Base-by-base conservation (phyloP, 306 rosid species). In the Oxytropis ochrocephala region DNA sequence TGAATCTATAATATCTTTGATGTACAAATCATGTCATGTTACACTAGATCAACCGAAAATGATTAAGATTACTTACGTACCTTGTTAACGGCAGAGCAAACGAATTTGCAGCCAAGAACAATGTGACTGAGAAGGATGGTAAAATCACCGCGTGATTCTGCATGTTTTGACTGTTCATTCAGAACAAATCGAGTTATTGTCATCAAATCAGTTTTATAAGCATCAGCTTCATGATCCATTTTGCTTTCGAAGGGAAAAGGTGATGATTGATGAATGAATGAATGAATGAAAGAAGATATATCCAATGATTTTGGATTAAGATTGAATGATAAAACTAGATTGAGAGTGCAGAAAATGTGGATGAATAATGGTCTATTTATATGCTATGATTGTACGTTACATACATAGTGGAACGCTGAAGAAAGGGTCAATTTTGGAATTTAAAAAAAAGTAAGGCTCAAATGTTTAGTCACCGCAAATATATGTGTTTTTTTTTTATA, bases 141-240 rank as follows among this genome's bases (percentile, higher is more conserved):
- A 73, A 93, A 88, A 80, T 93, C 98, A 1, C 98, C 98, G 7
- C 98, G 98, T 0, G 98, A 86, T 78, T 90, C 91, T 0, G 91
- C 70, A 68, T 80, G 42, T 84, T 76, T 93, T 5, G 96, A 82
- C 73, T 93, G 98, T 78, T 90, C 97, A 29, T 79, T 93, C 64
- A 90, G 82, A 68, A 90, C 98, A 73, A 82, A 90, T 4, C 97
- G 82, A n/a, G 91, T 93, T 13, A 93, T 86, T 29, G 98, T 93
- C 98, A 93, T 90, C 88, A 93, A 80, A 78, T 93, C 98, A 67
- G 97, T 93, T 30, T 86, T 79, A 21, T 75, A 11, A 1, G 94
- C 82, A 24, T 90, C 94, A 7, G 86, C 97, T 11, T 54, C 68
- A 54, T 93, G 96, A 84, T 93, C 94, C 98, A 93, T 89, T 21